A percentile compares a stretch with the other conserved stretches of the same genome.
phyloP scores from a whole-genome alignment of 208 protist genomes.

The Leishmania turanica region DNA sequence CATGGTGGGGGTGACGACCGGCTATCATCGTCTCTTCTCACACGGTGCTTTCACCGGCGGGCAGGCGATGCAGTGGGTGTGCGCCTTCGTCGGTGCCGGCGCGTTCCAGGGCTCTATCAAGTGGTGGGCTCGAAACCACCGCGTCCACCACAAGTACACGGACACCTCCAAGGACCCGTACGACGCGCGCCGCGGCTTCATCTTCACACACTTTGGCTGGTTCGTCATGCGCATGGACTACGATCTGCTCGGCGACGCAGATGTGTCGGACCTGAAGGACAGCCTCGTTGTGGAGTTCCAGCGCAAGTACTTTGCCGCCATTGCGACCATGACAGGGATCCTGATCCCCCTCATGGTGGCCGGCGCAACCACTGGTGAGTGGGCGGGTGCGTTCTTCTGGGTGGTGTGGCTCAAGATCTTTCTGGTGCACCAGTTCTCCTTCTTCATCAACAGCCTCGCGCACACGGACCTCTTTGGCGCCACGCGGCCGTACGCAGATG shows the following conservation, averaged over 20 bases:
- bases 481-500: slow-evolving; percentile 66
- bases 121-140: slow-evolving; percentile 90
- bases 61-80: slow-evolving; percentile 59
- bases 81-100: slow-evolving; percentile 67
- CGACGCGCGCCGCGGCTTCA: slow-evolving; percentile 85
- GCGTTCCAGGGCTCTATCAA: slow-evolving; percentile 91
- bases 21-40: slow-evolving; percentile 89
- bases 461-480: slow-evolving; percentile 70
- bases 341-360: slow-evolving; percentile 74
- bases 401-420: slow-evolving; percentile 65
- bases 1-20: slow-evolving; percentile 84
- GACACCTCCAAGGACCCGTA: slow-evolving; percentile 92
- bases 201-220: slow-evolving; percentile 91
- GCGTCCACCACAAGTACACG: slow-evolving; percentile 87
- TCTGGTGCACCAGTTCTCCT: slow-evolving; percentile 86
- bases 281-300: slow-evolving; percentile 82
- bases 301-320: slow-evolving; percentile 78
- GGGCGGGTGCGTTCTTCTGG: slow-evolving; percentile 79
- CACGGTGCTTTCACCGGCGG: slow-evolving; percentile 72
- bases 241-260: slow-evolving; percentile 71
- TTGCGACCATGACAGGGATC: slow-evolving; percentile 78
- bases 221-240: slow-evolving; percentile 91
- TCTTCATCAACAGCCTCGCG: slow-evolving; percentile 90
- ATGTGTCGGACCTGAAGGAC: slow-evolving; percentile 77
- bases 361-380: slow-evolving; percentile 78